Evolutionary conservation across 768 basidiomycete species (phyloP).

Genomic region (Amanita jacksonii): DNA sequence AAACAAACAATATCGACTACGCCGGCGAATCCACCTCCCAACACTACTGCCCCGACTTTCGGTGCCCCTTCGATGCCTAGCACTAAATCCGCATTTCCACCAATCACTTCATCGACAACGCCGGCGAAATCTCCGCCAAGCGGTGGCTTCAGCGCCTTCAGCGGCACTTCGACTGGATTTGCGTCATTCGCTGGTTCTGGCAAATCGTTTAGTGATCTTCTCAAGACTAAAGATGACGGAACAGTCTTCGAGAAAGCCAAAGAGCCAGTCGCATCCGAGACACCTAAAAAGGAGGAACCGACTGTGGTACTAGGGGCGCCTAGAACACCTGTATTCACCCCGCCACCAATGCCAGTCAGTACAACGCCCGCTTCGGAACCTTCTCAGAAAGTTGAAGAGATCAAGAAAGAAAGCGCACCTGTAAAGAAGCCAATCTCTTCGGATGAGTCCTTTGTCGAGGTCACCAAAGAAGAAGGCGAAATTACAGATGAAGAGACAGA

Average conservation of each 20-base stretch:
- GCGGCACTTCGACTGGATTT: slow-evolving; percentile 33
- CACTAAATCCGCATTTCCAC: slow-evolving; percentile 23
- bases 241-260: background rate
- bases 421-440: slow-evolving; percentile 12
- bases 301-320: background rate
- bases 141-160: slow-evolving; percentile 46
- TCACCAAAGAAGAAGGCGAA: slow-evolving; percentile 16
- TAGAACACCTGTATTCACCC: background rate
- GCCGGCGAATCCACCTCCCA: slow-evolving; percentile 12
- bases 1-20: slow-evolving; percentile 9
- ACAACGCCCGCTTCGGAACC: slow-evolving; percentile 4
- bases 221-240: background rate
- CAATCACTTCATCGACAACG: slow-evolving; percentile 17
- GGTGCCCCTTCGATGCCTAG: slow-evolving; percentile 30
- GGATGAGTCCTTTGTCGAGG: slow-evolving; percentile 18
- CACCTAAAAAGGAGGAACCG: slow-evolving; percentile 5
- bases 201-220: slow-evolving; percentile 38
- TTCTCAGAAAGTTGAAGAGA: slow-evolving; percentile 6
- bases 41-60: slow-evolving; percentile 24
- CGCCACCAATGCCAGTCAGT: background rate
- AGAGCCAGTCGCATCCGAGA: background rate
- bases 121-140: slow-evolving; percentile 20
- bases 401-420: background rate
- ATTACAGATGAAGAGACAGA: slow-evolving; percentile 8
- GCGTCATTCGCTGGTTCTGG: slow-evolving; percentile 28